A percentile compares a stretch with the other conserved stretches of the same genome.
These are phyloP conservation scores for Trichoderma orchidacearum DNA, from an alignment of 495 filamentous ascomycete species.

Conservation along the genomic window DNA sequence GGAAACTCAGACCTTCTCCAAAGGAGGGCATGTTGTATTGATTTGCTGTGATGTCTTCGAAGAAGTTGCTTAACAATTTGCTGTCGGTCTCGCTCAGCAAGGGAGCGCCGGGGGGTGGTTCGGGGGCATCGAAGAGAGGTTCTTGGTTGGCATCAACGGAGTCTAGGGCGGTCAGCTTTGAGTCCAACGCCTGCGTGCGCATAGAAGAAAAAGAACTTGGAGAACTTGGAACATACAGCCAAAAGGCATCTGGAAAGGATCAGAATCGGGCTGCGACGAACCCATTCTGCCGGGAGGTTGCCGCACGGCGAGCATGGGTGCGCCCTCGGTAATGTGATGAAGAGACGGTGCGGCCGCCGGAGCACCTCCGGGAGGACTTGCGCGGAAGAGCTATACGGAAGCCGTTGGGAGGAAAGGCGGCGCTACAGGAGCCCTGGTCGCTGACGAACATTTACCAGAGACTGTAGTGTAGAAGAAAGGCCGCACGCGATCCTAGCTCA, in stretches of 20 bases:
- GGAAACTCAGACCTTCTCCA: conserved; percentile 27
- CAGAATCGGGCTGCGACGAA: conserved; percentile 20
- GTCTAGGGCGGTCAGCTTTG: conserved; percentile 20
- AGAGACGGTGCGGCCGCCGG: background rate
- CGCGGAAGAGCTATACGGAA: background rate
- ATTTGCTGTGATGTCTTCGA: conserved; percentile 41
- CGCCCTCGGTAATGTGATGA: conserved; percentile 1
- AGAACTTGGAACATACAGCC: conserved; percentile 36
- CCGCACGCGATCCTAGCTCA: background rate
- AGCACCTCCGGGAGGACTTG: background rate
- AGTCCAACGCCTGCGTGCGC: background rate
- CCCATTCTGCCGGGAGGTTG: conserved; percentile 27
- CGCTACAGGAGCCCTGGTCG: background rate
- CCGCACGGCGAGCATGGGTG: conserved; percentile 32
- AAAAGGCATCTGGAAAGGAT: conserved; percentile 33
- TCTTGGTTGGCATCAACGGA: conserved; percentile 33
- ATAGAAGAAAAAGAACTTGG: background rate
- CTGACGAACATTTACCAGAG: background rate
- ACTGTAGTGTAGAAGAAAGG: background rate
- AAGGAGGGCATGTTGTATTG: conserved; percentile 38
- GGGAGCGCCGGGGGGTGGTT: conserved; percentile 43
- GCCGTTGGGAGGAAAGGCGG: background rate
- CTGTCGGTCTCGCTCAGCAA: conserved; percentile 48
- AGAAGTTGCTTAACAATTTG: conserved; percentile 47
- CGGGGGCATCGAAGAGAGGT: conserved; percentile 41